phyloP scores from a whole-genome alignment of 768 basidiomycete genomes.

The Dentipellis fragilis region DNA sequence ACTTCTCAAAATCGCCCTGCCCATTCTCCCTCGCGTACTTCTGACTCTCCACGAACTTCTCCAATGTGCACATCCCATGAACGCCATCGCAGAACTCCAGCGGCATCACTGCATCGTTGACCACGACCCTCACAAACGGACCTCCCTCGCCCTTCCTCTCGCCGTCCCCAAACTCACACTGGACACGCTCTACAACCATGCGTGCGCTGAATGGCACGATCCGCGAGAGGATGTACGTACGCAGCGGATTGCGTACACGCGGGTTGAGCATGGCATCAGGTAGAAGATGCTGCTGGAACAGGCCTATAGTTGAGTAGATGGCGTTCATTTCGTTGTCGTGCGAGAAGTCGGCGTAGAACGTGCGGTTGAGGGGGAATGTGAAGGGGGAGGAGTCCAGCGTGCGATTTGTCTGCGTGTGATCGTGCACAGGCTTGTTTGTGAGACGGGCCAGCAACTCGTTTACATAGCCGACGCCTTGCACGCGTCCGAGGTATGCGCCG shows the following conservation, averaged over 20 bases:
- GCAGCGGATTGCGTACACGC: conserved; percentile 9
- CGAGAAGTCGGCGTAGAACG: conserved; percentile 70
- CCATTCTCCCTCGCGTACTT: conserved; percentile 57
- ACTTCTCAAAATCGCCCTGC: conserved; percentile 61
- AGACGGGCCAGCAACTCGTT: conserved; percentile 85
- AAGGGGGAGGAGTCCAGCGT: conserved; percentile 53
- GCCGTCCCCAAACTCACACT: conserved; percentile 24
- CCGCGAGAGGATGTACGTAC: conserved; percentile 42
- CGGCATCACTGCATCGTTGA: conserved; percentile 65
- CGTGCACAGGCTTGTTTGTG: conserved; percentile 48
- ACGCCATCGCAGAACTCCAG: conserved; percentile 48
- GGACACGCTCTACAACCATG: conserved; percentile 65
- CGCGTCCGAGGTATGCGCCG: conserved; percentile 57
- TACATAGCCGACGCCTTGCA: conserved; percentile 80
- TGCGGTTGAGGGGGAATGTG: conserved; percentile 64
- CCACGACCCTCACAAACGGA: conserved; percentile 57
- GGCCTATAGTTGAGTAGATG: conserved; percentile 54
- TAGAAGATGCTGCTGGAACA: conserved; percentile 16
- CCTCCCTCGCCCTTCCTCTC: conserved; percentile 9
- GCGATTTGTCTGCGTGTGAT: conserved; percentile 66
- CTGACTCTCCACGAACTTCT: conserved; percentile 63
- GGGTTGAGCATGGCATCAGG: conserved; percentile 16
- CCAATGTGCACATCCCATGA: conserved; percentile 54
- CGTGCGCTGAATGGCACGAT: conserved; percentile 69
- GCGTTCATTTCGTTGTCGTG: conserved; percentile 84